Conservation (phyloP, 192 early-diverging fungal species). For the Podila horticola region DNA sequence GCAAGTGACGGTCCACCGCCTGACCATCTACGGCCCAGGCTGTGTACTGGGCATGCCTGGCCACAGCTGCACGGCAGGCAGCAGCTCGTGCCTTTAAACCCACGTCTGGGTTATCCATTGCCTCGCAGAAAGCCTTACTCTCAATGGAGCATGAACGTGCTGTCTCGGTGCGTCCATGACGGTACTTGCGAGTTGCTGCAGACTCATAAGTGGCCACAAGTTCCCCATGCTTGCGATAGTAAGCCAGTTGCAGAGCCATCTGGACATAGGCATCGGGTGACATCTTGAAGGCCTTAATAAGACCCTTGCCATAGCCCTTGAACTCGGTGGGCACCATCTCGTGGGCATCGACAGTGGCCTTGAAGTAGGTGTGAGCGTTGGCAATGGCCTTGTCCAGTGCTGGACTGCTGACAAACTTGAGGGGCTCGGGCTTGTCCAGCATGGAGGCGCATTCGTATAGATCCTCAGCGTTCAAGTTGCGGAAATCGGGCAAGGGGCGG, state of each 20-base stretch:
- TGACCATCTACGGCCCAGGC: conserved; percentile 74
- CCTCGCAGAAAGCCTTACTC: conserved; percentile 73
- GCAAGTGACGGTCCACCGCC: conserved; percentile 86
- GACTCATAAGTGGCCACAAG: conserved; percentile 87
- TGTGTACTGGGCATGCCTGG: conserved; percentile 76
- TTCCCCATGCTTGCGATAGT: conserved; percentile 75
- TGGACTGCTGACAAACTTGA: conserved; percentile 66
- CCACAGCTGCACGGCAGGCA: conserved; percentile 69
- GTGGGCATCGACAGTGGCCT: conserved; percentile 68
- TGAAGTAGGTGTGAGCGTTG: conserved; percentile 72
- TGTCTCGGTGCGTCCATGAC: conserved; percentile 91
- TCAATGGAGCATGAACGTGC: conserved; percentile 80
- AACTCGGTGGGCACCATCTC: conserved; percentile 73
- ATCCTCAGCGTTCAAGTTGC: conserved; percentile 43
- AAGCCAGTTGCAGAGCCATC: conserved; percentile 89
- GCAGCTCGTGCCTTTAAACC: conserved; percentile 57
- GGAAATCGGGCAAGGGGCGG: conserved; percentile 28
- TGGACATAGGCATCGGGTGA: conserved; percentile 89
- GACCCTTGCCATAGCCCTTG: conserved; percentile 74
- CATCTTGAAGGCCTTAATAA: conserved; percentile 53
- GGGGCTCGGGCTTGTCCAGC: conserved; percentile 54
- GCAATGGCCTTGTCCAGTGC: conserved; percentile 62
- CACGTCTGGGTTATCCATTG: conserved; percentile 66
- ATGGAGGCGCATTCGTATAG: conserved; percentile 33
- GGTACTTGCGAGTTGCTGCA: conserved; percentile 81